Conservation (phyloP, 495 filamentous ascomycete species). For the Aspergillus sclerotiicarbonarius region DNA sequence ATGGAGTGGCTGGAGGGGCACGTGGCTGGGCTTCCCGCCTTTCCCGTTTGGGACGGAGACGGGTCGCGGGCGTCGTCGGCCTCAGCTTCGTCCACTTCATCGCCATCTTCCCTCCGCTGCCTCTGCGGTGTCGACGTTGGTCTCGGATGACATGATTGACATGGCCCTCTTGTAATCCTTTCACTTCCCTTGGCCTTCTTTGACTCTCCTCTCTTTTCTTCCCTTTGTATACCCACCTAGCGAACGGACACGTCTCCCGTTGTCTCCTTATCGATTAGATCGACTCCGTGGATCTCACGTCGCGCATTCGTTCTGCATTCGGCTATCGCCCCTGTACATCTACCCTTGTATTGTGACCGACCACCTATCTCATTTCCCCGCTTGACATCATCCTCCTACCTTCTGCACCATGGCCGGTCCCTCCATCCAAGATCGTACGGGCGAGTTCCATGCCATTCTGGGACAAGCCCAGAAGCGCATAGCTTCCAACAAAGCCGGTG, state of each 20-base stretch:
- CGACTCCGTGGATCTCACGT: constrained; percentile 7
- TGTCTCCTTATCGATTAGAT: constrained; percentile 32
- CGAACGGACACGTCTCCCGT: constrained; percentile 30
- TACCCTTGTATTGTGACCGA: background rate
- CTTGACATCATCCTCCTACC: background rate
- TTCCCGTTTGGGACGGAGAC: background rate
- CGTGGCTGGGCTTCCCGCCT: constrained; percentile 1
- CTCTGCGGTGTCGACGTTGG: background rate
- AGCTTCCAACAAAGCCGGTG: constrained; percentile 63
- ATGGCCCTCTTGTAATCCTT: constrained; percentile 1
- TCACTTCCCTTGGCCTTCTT: background rate
- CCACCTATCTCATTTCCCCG: background rate
- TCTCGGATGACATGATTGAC: background rate
- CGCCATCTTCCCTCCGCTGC: background rate
- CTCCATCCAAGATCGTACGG: constrained; percentile 94
- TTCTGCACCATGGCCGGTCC: constrained; percentile 50
- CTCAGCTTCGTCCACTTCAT: background rate
- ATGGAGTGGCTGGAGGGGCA: constrained; percentile 3
- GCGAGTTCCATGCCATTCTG: constrained; percentile 89
- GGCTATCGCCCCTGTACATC: constrained; percentile 3
- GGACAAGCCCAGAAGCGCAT: constrained; percentile 75
- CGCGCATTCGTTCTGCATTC: constrained; percentile 5
- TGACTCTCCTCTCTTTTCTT: background rate
- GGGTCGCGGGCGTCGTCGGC: too few species aligned
- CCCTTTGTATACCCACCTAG: constrained; percentile 1